Evolutionary conservation across 1,139 yeast genomes (phyloP).

Genomic region (Geotrichum restrictum): DNA sequence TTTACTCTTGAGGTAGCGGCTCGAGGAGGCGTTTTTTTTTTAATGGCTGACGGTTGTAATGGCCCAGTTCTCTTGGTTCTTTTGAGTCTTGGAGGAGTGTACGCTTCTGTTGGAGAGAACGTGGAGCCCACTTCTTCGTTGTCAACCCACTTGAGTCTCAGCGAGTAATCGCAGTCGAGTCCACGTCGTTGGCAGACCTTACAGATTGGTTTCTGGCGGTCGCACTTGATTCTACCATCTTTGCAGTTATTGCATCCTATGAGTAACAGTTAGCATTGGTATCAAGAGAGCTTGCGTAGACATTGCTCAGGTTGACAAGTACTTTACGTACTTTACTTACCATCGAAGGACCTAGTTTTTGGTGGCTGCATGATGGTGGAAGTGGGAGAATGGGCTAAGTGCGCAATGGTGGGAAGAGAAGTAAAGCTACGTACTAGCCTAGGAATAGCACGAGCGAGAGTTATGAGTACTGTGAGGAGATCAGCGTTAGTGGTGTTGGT

Average conservation of each 20-base stretch:
- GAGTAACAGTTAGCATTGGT: not conserved
- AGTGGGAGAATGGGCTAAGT: not conserved
- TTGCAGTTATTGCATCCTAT: slow-evolving; percentile 17
- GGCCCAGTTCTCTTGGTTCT: slow-evolving; percentile 6
- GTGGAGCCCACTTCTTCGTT: slow-evolving; percentile 14
- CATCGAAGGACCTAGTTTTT: slow-evolving; percentile 11
- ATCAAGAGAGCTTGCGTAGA: not conserved
- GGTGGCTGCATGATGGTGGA: slow-evolving; percentile 1
- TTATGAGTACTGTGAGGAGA: too few relatives aligned
- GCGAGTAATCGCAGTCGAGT: slow-evolving; percentile 17
- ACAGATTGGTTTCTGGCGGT: slow-evolving; percentile 17
- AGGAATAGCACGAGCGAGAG: too few relatives aligned
- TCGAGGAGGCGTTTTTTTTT: not conserved
- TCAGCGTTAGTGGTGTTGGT: too few relatives aligned
- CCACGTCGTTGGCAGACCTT: slow-evolving; percentile 17
- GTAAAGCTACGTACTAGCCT: too few relatives aligned
- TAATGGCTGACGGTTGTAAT: not conserved
- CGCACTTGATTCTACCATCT: slow-evolving; percentile 19
- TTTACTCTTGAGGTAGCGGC: not conserved
- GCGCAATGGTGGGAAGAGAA: too few relatives aligned
- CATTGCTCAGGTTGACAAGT: not conserved
- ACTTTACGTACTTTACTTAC: too few relatives aligned
- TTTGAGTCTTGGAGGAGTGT: slow-evolving; percentile 16
- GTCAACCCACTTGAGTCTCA: slow-evolving; percentile 19
- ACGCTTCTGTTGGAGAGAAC: slow-evolving; percentile 4